Conservation (phyloP, 129 eudicot species). For the Artemisia argyi region DNA sequence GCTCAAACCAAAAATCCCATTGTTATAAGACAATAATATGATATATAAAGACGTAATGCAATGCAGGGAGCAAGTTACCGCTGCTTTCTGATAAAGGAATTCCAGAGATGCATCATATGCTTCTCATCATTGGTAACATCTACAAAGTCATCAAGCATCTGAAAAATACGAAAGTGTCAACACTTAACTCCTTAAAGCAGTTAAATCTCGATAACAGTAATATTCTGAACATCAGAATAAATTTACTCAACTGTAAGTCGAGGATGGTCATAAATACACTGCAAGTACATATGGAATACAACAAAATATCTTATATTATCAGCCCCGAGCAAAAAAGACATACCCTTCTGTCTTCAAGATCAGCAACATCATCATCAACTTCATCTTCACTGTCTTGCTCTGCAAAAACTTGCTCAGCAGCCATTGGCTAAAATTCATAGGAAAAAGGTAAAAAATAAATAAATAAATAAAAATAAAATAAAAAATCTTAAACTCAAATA, state of each 20-base stretch:
- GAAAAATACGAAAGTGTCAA: conserved; percentile 27
- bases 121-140: conserved; percentile 87
- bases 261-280: conserved; percentile 2
- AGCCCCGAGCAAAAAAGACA: conserved; percentile 20
- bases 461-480: too few species aligned
- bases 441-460: too few species aligned
- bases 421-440: conserved; percentile 65
- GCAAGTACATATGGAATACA: background rate
- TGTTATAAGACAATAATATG: background rate
- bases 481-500: background rate
- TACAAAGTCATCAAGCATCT: conserved; percentile 98
- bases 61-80: conserved; percentile 37
- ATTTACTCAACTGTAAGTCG: background rate
- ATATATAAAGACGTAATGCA: background rate
- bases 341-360: conserved; percentile 94
- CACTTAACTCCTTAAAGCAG: background rate
- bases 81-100: conserved; percentile 87
- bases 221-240: background rate
- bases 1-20: background rate
- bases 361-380: conserved; percentile 96
- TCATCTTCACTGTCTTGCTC: conserved; percentile 97
- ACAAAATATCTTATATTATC: conserved; percentile 2
- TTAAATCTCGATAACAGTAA: background rate
- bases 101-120: conserved; percentile 94
- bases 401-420: conserved; percentile 79